Evolutionary conservation across 108 stramenopile species (phyloP), one percentile per base, ranked within the genome.

Genomic region (Fistulifera solaris): DNA sequence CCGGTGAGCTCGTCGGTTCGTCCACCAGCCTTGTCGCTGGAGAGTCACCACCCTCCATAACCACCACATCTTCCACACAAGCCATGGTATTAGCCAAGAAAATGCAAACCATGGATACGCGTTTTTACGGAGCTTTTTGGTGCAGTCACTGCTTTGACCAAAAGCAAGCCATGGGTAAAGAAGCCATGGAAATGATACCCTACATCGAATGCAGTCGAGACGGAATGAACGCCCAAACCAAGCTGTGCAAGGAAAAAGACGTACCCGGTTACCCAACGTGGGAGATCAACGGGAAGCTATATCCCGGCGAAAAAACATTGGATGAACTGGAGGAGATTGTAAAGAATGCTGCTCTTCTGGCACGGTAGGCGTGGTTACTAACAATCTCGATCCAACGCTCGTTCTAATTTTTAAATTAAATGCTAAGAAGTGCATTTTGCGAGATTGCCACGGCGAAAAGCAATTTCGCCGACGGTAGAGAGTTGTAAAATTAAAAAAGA

Each of bases 251-350:
- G 47, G 73, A 71, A 25, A 67, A 63, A 40, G 66, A 93, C 40
- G 72, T 96, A 6, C 93, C 94, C 12, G 96, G 96, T 26, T 96
- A 93, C 76, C 96, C 96, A 10, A 96, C 96, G 5, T 96, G 94
- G 94, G 95, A 96, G 53, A 96, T 96, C 56, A 73, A 70, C 28
- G 95, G 95, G 1, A 73, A 93, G 54, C 66, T 94, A 41, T 96
- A 80, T 72, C 95, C 95, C 1, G 95, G 95, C 13, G 90, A 96
- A 59, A 76, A 80, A 63, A 67, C 75, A 45, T 59, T 96, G 60
- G 93, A 94, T 21, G 94, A 96, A 59, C 73, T 96, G 59, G 91
- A 83, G 57, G 88, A 90, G 7, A 78, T 90, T 54, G 72, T 90
- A 15, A 56, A 68, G 48, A 68, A 78, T 38, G 58, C 68, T 58